Evolutionary conservation across 176 grass and related monocot genomes (phyloP).

Genomic region (Oryza rufipogon): DNA sequence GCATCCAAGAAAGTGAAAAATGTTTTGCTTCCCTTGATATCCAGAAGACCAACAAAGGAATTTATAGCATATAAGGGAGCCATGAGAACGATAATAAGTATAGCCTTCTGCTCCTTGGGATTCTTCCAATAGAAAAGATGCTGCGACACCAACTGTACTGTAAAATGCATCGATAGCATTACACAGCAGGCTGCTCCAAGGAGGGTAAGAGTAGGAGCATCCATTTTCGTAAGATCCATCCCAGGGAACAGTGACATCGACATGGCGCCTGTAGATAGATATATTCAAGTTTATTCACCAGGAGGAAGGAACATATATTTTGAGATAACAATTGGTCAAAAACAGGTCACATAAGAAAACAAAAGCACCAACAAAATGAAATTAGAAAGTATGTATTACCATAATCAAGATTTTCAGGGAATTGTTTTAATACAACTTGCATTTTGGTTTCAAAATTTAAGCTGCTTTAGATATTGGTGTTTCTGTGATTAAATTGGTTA

Average conservation of each 20-base stretch:
- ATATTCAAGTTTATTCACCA: conserved; percentile 20
- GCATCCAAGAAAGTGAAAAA: conserved; percentile 97
- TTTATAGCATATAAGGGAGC: conserved; percentile 86
- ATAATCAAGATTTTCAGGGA: conserved; percentile 15
- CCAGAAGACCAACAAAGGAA: conserved; percentile 92
- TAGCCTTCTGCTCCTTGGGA: conserved; percentile 96
- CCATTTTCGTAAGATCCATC: conserved; percentile 86
- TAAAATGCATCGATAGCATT: conserved; percentile 94
- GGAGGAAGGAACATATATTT: neutral
- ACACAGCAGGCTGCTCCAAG: conserved; percentile 87
- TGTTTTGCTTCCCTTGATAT: conserved; percentile 86
- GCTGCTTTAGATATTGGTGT: neutral
- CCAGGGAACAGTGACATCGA: conserved; percentile 53
- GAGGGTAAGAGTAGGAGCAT: conserved; percentile 78
- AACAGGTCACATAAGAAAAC: neutral
- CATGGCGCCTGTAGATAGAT: conserved; percentile 54
- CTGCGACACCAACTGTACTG: conserved; percentile 85
- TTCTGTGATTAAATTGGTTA: conserved; percentile 20
- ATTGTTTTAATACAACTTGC: neutral
- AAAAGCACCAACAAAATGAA: neutral
- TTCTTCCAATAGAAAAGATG: conserved; percentile 99
- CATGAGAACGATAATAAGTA: conserved; percentile 94
- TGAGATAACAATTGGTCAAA: neutral
- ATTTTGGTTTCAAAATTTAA: neutral
- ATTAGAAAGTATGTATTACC: neutral